Percentiles rank a stretch among this genome's conserved stretches.
These are phyloP conservation scores for Rachicladosporium sp. DNA, from an alignment of 2,329 filamentous ascomycete genomes.

Conservation along the genomic window DNA sequence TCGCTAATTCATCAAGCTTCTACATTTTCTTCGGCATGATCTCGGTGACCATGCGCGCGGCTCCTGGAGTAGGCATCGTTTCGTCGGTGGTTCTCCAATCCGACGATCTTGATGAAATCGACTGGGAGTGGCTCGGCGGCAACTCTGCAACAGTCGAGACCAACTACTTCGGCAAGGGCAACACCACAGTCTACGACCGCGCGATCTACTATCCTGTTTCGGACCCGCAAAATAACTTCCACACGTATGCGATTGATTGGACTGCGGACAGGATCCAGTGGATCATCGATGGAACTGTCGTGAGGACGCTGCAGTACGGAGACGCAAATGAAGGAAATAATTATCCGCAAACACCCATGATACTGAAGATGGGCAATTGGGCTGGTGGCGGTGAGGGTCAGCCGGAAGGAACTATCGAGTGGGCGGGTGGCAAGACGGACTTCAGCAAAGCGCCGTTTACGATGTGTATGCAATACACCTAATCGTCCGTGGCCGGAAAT, in stretches of 20 bases:
- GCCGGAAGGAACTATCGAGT: constrained; percentile 48
- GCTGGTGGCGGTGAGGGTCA: constrained; percentile 35
- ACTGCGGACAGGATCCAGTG: constrained; percentile 54
- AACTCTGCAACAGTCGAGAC: constrained; percentile 51
- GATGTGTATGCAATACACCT: constrained; percentile 25
- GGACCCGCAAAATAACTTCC: constrained; percentile 45
- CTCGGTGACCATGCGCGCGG: constrained; percentile 35
- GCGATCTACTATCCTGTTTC: constrained; percentile 49
- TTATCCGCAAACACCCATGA: constrained; percentile 70
- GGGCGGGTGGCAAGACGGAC: constrained; percentile 51
- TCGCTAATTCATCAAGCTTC: constrained; percentile 54
- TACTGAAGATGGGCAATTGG: constrained; percentile 43
- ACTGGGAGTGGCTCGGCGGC: constrained; percentile 69
- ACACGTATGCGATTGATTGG: constrained; percentile 66
- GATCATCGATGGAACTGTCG: constrained; percentile 54
- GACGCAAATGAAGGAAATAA: constrained; percentile 53
- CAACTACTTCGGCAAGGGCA: constrained; percentile 67
- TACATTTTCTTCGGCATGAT: constrained; percentile 59
- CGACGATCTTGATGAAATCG: constrained; percentile 73
- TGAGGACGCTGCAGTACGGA: constrained; percentile 55
- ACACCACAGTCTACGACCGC: constrained; percentile 59
- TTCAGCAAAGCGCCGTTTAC: constrained; percentile 36
- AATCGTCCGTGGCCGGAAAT: no score
- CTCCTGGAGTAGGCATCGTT: constrained; percentile 54
- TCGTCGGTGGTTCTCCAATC: constrained; percentile 72